Base-by-base conservation (phyloP, 805 yeast genomes). In the Lipomyces japonicus region DNA sequence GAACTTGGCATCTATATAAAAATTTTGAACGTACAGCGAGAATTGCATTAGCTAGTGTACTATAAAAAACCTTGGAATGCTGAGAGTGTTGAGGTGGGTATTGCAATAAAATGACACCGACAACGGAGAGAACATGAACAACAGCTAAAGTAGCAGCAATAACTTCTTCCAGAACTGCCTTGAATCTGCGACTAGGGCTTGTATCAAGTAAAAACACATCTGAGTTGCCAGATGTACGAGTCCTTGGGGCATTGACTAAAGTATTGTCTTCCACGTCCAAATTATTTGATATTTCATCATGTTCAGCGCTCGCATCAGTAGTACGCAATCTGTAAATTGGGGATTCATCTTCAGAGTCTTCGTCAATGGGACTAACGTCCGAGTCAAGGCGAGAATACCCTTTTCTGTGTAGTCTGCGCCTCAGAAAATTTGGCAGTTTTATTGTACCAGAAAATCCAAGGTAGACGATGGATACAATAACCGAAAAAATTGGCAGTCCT, bases 401-500 rank as follows among this genome's bases (percentile, higher is more conserved):
- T 4, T 34, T 12, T 5, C 41, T 39, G 23, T 24, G 39, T 7
- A 7, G 7, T 23, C 42, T 12, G 2, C 35, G 34, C 2, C 53
- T 45, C 22, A 53, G 14, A 18, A 42, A 24, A 26, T 24, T 30
- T 4, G 55, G 58, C 4, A 53, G 46, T 3, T 47, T 49, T 25
- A 53, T 25, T 10, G 55, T 53, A 32, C 48, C 32, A 18, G 52
- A n/a, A 7, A 55, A 46, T 47, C 59, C 25, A 12, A 53, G 37
- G 31, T 41, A 55, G 10, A 41, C n/a, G 0, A 64, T 39, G n/a
- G 53, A 48, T 10, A 54, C 46, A 60, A 43, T 64, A 48, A 51
- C 39, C 3, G 66, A 58, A 2, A 35, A 51, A 1, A 64, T 47
- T 2, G 56, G 58, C 18, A 42, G 72, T 69, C 7, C 72, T 50